Evolutionary conservation across 2,329 filamentous ascomycete species (phyloP).

Genomic region (Arthrobotrys conoides): DNA sequence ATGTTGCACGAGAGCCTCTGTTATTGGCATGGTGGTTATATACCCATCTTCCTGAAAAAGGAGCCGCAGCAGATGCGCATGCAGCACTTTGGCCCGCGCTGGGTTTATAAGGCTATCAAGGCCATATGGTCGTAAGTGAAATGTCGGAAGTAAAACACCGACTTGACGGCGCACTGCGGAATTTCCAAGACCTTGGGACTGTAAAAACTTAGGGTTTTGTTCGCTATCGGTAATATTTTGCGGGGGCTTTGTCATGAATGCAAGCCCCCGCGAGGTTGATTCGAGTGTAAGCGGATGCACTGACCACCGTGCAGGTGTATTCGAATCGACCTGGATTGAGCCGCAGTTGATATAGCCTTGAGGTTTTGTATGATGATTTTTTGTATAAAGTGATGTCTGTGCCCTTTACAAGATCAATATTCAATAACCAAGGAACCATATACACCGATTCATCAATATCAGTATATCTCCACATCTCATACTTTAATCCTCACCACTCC

Average conservation of each 20-base stretch:
- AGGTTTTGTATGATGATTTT: not conserved
- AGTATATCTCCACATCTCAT: not conserved
- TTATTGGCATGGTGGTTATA: constrained; percentile 17
- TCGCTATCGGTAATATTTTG: constrained; percentile 3
- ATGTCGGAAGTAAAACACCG: constrained; percentile 6
- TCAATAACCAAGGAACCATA: not conserved
- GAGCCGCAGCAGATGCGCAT: constrained; percentile 21
- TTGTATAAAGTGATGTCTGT: not conserved
- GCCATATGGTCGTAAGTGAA: too few species aligned
- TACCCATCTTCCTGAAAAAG: not conserved
- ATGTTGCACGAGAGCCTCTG: not conserved
- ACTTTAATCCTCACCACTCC: not conserved
- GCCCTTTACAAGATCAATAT: not conserved
- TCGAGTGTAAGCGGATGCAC: not conserved
- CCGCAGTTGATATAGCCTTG: too few species aligned
- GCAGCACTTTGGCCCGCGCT: not conserved
- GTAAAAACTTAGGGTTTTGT: not conserved
- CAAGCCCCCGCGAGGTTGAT: not conserved
- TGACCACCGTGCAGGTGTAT: too few species aligned
- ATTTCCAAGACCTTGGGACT: not conserved
- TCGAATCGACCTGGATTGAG: too few species aligned
- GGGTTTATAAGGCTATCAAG: not conserved
- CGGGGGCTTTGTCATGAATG: not conserved
- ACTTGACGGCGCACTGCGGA: not conserved
- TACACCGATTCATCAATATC: too few species aligned